Percentiles rank a stretch among this genome's conserved stretches.
These are phyloP conservation scores for Aspergillus piperis DNA, from an alignment of 2,329 filamentous ascomycete genomes.

Conservation along the genomic window DNA sequence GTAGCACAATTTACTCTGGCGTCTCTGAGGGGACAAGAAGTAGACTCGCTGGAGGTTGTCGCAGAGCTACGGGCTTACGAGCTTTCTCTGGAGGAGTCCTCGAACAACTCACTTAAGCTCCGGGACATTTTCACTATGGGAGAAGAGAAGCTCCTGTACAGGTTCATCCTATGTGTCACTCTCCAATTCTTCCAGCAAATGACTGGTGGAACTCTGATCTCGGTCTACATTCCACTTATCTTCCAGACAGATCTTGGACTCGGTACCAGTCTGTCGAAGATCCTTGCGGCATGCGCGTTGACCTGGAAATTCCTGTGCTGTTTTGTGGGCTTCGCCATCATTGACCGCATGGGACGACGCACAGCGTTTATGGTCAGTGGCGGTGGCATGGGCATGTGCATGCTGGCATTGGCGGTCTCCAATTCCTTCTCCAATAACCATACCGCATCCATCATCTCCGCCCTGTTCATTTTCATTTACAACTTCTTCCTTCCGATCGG, in stretches of 20 bases:
- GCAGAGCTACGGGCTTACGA: slow-evolving; percentile 52
- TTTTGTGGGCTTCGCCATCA: slow-evolving; percentile 19
- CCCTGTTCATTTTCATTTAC: slow-evolving; percentile 23
- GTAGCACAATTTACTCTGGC: slow-evolving; percentile 26
- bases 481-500: slow-evolving; percentile 25
- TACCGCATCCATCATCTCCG: slow-evolving; percentile 12
- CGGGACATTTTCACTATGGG: slow-evolving; percentile 56
- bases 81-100: slow-evolving; percentile 43
- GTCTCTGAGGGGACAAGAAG: slow-evolving; percentile 14
- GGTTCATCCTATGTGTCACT: slow-evolving; percentile 49
- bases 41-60: slow-evolving; percentile 40
- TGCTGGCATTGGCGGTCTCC: slow-evolving; percentile 20
- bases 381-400: slow-evolving; percentile 20
- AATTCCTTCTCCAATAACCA: slow-evolving; percentile 14
- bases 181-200: slow-evolving; percentile 52
- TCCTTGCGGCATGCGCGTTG: slow-evolving; percentile 18
- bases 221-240: slow-evolving; percentile 41
- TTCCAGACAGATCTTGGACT: slow-evolving; percentile 19
- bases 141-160: slow-evolving; percentile 52
- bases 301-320: slow-evolving; percentile 21
- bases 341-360: slow-evolving; percentile 23
- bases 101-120: slow-evolving; percentile 46
- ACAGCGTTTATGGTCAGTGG: slow-evolving; percentile 22
- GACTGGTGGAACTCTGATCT: slow-evolving; percentile 36
- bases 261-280: slow-evolving; percentile 8